Evolutionary conservation across 2,329 filamentous ascomycete species (phyloP).

Genomic region (Tolypocladium ophioglossoides): DNA sequence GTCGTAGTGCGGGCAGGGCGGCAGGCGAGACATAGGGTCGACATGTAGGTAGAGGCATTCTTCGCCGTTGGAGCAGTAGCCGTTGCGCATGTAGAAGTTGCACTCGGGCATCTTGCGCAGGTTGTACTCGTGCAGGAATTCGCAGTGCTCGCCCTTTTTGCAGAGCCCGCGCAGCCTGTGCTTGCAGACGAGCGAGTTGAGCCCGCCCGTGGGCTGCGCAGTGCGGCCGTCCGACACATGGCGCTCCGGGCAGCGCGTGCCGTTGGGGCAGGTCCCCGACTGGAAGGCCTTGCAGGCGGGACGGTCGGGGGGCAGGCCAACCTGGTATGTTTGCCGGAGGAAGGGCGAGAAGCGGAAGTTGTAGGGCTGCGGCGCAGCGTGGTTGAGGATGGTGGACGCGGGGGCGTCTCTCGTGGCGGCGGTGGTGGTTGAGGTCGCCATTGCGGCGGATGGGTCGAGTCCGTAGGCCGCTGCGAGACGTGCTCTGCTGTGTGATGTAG

Average conservation of each 20-base stretch:
- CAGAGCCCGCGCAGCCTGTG: constrained; percentile 96
- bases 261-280: constrained; percentile 77
- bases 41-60: constrained; percentile 92
- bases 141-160: constrained; percentile 94
- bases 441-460: constrained; percentile 5
- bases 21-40: constrained; percentile 68
- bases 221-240: constrained; percentile 42
- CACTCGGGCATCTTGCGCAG: constrained; percentile 97
- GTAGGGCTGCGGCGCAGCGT: constrained; percentile 44
- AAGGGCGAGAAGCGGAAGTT: constrained; percentile 81
- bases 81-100: constrained; percentile 88
- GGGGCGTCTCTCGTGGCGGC: constrained; percentile 10
- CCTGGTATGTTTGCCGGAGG: constrained; percentile 71
- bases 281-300: constrained; percentile 81
- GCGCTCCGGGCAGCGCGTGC: constrained; percentile 74
- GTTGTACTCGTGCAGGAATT: constrained; percentile 98
- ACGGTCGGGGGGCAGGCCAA: constrained; percentile 67
- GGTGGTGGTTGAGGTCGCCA: constrained; percentile 18
- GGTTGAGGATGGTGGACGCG: constrained; percentile 42
- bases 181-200: constrained; percentile 88
- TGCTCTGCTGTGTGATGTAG: neutral
- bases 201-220: constrained; percentile 36
- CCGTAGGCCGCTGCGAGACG: neutral
- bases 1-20: constrained; percentile 83
- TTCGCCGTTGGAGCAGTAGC: constrained; percentile 92